Evolutionary conservation across 306 rosid genomes (phyloP), one percentile per base, ranked within the genome.

Genomic region (Lagenaria siceraria): DNA sequence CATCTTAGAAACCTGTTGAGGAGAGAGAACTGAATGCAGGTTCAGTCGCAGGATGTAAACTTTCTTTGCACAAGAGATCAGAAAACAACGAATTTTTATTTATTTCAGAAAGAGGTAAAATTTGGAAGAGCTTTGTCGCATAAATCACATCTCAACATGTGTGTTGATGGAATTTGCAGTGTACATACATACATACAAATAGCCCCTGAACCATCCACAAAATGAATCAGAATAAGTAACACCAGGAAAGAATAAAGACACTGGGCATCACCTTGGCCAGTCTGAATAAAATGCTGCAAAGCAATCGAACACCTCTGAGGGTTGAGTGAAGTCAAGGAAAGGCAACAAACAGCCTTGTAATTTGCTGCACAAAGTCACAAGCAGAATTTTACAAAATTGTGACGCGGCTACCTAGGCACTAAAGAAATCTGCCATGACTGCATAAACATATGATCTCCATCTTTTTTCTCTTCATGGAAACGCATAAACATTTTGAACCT

Each of bases 341-440:
- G 90, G 84, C 96, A 92, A 72, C 86, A 82, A 71, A 95, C 97
- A 79, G 98, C 98, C 87, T 43, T 86, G 85, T 92, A 90, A 82
- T 95, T 95, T 59, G 96, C 98, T 95, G 88, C 84, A 83, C 17
- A 42, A 53, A 69, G 74, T 56, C 74, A 74, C 42, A 79, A 58
- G 48, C 62, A 29, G 42, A 10, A 55, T 56, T 63, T 70, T 48
- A 72, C 60, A 49, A 15, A 17, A 72, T 48, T 72, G 17, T 46
- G 60, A 48, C 60, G 49, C 43, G 8, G 3, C 3, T 17, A 24
- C 25, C 9, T 24, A 46, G 59, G 76, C 59, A 72, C 17, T 19
- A 17, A 48, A 18, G 42, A 27, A 27, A 42, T 70, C n/a, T 24
- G 14, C 36, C 74, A 40, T 40, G 33, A 12, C n/a, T 66, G 10